These are phyloP conservation scores for Phytophthora kernoviae DNA, from an alignment of 352 stramenopile species.

Conservation along the genomic window DNA sequence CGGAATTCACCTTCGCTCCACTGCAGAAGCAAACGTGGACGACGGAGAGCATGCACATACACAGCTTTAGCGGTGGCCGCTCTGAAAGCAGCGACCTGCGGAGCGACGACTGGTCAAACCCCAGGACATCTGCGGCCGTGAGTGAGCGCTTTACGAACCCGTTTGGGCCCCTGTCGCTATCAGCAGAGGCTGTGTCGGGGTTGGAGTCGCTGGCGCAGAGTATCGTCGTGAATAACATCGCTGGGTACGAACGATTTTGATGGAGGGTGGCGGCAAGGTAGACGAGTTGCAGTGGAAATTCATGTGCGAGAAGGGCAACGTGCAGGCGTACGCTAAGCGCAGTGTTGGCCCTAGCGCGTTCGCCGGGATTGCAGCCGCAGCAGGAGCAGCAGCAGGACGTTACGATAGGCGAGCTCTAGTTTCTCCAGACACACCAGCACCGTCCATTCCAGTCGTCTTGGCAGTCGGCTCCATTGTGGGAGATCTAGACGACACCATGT, in stretches of 20 bases:
- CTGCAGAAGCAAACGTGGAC: background rate
- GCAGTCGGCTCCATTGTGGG: slow-evolving; percentile 39
- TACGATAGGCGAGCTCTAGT: slow-evolving; percentile 18
- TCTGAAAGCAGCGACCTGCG: slow-evolving; percentile 1
- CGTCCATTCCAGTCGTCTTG: slow-evolving; percentile 23
- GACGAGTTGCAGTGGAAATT: slow-evolving; percentile 39
- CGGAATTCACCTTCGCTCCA: background rate
- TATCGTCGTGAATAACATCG: slow-evolving; percentile 34
- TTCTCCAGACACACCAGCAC: slow-evolving; percentile 9
- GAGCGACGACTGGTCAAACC: background rate
- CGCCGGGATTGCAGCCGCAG: slow-evolving; percentile 10
- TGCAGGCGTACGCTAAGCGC: slow-evolving; percentile 36
- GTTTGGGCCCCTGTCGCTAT: slow-evolving; percentile 36
- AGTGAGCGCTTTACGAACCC: slow-evolving; percentile 40
- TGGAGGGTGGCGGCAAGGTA: slow-evolving; percentile 10
- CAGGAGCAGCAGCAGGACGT: slow-evolving; percentile 15
- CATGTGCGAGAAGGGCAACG: slow-evolving; percentile 32
- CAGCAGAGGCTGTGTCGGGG: slow-evolving; percentile 16
- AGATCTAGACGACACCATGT: slow-evolving; percentile 46
- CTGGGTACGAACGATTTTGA: slow-evolving; percentile 39
- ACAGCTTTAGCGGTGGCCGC: background rate
- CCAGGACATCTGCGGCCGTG: slow-evolving; percentile 1
- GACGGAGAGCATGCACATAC: background rate
- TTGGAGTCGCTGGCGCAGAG: slow-evolving; percentile 34
- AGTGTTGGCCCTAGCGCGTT: slow-evolving; percentile 10